Evolutionary conservation across 2,329 filamentous ascomycete species (phyloP).

Genomic region (Talaromyces sp.): DNA sequence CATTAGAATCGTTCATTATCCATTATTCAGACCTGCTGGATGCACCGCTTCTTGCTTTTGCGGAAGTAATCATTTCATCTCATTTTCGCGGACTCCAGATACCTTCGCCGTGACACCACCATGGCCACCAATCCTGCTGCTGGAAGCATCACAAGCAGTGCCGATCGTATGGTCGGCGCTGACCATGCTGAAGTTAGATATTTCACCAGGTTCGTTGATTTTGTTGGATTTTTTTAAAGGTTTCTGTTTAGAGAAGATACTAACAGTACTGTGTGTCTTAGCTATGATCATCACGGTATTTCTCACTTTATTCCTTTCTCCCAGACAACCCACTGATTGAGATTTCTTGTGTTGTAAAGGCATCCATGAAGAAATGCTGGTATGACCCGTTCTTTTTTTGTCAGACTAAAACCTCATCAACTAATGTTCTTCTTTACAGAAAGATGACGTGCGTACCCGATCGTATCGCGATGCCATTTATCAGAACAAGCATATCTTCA

Average conservation of each 20-base stretch:
- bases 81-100: background rate
- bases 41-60: slow-evolving; percentile 10
- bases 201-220: slow-evolving; percentile 76
- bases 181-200: slow-evolving; percentile 97
- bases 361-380: slow-evolving; percentile 98
- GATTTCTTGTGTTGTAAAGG: slow-evolving; percentile 45
- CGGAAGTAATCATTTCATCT: slow-evolving; percentile 1
- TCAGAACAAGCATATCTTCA: slow-evolving; percentile 80
- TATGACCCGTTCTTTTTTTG: slow-evolving; percentile 41
- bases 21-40: slow-evolving; percentile 6
- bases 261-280: slow-evolving; percentile 35
- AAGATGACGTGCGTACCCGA: slow-evolving; percentile 95
- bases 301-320: slow-evolving; percentile 4
- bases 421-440: slow-evolving; percentile 49
- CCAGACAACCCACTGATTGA: slow-evolving; percentile 12
- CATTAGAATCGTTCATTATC: slow-evolving; percentile 13
- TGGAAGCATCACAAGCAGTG: slow-evolving; percentile 31
- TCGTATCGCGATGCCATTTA: slow-evolving; percentile 99
- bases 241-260: slow-evolving; percentile 16
- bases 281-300: slow-evolving; percentile 96
- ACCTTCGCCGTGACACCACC: background rate
- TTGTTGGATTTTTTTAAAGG: background rate
- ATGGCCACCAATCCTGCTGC: slow-evolving; percentile 1
- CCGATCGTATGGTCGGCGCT: slow-evolving; percentile 54
- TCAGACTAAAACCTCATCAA: background rate